These are phyloP conservation scores for Fusarium agapanthi DNA, from an alignment of 2,329 filamentous ascomycete genomes.

Conservation along the genomic window DNA sequence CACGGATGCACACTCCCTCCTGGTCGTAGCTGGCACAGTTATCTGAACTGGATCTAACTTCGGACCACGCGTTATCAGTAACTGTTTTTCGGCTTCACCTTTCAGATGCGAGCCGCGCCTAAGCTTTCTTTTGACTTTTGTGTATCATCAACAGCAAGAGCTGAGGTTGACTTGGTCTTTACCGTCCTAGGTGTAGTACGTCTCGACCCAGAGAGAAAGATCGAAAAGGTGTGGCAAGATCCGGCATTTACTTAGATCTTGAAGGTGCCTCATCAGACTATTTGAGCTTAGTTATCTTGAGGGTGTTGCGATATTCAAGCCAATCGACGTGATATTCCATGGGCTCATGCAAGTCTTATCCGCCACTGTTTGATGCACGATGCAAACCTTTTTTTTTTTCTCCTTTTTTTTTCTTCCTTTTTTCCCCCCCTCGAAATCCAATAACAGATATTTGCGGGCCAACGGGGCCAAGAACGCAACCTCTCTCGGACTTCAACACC, in stretches of 20 bases:
- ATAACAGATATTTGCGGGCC: constrained; percentile 1
- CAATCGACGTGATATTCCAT: neutral
- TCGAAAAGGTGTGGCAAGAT: constrained; percentile 33
- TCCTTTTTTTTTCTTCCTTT: too few relatives aligned
- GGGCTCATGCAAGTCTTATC: constrained; percentile 19
- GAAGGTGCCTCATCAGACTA: constrained; percentile 1
- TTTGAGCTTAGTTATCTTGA: constrained; percentile 1
- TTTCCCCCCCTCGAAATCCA: neutral
- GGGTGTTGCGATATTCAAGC: constrained; percentile 18
- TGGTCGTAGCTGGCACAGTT: neutral
- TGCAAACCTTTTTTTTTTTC: constrained; percentile 6
- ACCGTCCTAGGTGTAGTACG: constrained; percentile 16
- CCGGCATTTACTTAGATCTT: constrained; percentile 30
- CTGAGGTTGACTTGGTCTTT: constrained; percentile 13
- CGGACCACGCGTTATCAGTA: constrained; percentile 6
- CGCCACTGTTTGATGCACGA: constrained; percentile 8
- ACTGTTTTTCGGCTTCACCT: neutral
- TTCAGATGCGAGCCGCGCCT: constrained; percentile 2
- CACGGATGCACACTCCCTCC: constrained; percentile 39
- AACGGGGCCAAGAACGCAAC: constrained; percentile 9
- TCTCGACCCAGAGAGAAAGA: neutral
- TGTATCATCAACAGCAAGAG: neutral
- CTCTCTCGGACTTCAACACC: neutral
- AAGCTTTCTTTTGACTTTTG: constrained; percentile 8
- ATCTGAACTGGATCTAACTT: constrained; percentile 14